Evolutionary conservation across 768 basidiomycete genomes (phyloP), one percentile per base, ranked within the genome.

Genomic region (Suillus paluster): DNA sequence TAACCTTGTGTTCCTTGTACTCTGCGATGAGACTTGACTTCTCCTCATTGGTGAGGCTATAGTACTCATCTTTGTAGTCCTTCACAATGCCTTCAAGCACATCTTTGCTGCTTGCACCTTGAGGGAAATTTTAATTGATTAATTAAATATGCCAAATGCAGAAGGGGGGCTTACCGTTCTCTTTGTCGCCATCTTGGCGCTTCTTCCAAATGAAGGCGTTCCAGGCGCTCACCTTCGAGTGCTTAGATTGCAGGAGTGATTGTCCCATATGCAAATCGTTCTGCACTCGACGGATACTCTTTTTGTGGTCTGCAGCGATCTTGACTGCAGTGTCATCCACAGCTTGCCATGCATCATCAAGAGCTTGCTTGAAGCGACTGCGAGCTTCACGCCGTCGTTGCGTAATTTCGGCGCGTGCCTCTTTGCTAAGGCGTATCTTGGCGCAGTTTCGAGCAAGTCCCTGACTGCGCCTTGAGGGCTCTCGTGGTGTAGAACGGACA

Each of bases 161-260:
- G 30, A 6, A 30, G 30, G 30, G 30, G 30, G 30, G 30, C 21
- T 36, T 33, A 39, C 27, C 11, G 36, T 9, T 33, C 36, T 57
- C 36, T 19, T n/a, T n/a, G 34, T n/a, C 21, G 41, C 11, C 36
- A 7, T 57, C 55, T 33, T 52, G 46, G 46, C 48, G 1, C 48
- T 59, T 52, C 41, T 63, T 63, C 57, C 62, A 63, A 52, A 34
- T 58, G 42, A 59, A 63, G 23, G 41, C 39, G 23, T 63, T 63
- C 62, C 62, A 63, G 15, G 46, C 19, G 44, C 42, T 63, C 5
- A 45, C 21, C 38, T 63, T 63, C 15, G 6, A 38, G 19, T 38
- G 30, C 50, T 50, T 63, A 25, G 57, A 52, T 12, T 17, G 25
- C 25, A 58, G 42, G 17, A 39, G 14, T 30, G 39, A 21, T 15